These are phyloP conservation scores for Microcyclosporella mali DNA, from an alignment of 2,329 filamentous ascomycete species.

Conservation along the genomic window DNA sequence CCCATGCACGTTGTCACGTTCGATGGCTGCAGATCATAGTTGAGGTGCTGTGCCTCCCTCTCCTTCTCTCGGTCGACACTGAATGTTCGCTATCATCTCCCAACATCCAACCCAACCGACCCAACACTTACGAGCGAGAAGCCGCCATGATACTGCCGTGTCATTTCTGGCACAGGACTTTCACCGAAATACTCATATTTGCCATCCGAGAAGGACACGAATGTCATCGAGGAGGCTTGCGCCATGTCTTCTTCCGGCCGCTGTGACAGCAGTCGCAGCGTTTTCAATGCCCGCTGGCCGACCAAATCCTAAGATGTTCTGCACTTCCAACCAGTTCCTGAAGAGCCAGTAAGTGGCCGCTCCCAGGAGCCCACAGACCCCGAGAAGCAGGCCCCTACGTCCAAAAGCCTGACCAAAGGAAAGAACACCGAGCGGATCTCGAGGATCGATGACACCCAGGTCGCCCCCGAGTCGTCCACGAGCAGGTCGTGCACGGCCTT, in stretches of 20 bases:
- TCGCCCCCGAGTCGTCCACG: slow-evolving; percentile 31
- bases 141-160: too few relatives aligned
- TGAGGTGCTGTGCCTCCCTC: too few relatives aligned
- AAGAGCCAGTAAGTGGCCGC: slow-evolving; percentile 48
- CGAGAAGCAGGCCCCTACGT: slow-evolving; percentile 59
- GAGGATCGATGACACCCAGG: slow-evolving; percentile 42
- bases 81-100: too few relatives aligned
- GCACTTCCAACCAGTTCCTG: slow-evolving; percentile 29
- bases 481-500: slow-evolving; percentile 27
- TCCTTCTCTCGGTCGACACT: too few relatives aligned
- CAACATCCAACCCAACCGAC: too few relatives aligned
- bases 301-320: slow-evolving; percentile 23
- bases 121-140: too few relatives aligned
- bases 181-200: too few relatives aligned
- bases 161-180: too few relatives aligned
- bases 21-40: too few relatives aligned
- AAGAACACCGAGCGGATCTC: slow-evolving; percentile 75
- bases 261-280: slow-evolving; percentile 10
- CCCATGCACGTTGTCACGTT: too few relatives aligned
- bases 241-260: neutral
- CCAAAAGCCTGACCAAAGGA: slow-evolving; percentile 55
- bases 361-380: slow-evolving; percentile 67
- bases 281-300: slow-evolving; percentile 8
- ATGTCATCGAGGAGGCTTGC: too few relatives aligned
- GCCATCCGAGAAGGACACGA: too few relatives aligned